A percentile compares a stretch with the other conserved stretches of the same genome.
Conservation (phyloP, 2,329 filamentous ascomycete genomes). For the Colletotrichum falcatum region DNA sequence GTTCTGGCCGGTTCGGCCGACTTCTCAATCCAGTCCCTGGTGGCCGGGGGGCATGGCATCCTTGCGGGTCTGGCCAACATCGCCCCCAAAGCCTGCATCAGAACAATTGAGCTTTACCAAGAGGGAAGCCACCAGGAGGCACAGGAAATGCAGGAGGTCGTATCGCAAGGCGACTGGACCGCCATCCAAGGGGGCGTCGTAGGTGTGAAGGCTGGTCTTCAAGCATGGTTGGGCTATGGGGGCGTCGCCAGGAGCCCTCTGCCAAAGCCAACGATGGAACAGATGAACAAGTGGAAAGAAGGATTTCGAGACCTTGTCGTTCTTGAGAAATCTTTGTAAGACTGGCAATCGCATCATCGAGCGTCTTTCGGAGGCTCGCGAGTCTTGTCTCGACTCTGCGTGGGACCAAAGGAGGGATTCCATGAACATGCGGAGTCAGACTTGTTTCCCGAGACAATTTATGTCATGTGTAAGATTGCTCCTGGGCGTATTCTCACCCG, state of each 20-base stretch:
- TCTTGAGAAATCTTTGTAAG: conserved; percentile 62
- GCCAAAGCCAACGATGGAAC: conserved; percentile 62
- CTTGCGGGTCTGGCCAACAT: conserved; percentile 80
- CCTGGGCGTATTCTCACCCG: neutral
- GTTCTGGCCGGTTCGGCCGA: conserved; percentile 80
- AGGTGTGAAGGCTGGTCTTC: conserved; percentile 76
- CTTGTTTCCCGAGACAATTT: neutral
- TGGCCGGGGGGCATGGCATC: conserved; percentile 77
- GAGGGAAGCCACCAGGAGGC: conserved; percentile 70
- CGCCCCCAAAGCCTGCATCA: conserved; percentile 73
- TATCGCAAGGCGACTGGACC: conserved; percentile 78
- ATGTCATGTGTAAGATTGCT: neutral
- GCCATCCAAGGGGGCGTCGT: conserved; percentile 79
- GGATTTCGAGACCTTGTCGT: conserved; percentile 65
- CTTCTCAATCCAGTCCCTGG: conserved; percentile 76
- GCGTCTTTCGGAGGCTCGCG: neutral
- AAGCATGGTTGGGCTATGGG: conserved; percentile 77
- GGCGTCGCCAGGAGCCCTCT: conserved; percentile 62
- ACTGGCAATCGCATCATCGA: neutral
- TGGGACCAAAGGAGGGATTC: neutral
- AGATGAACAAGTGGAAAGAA: conserved; percentile 65
- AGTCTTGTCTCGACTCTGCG: neutral
- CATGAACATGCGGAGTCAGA: neutral
- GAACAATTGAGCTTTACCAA: conserved; percentile 70
- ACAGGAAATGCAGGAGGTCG: conserved; percentile 60